These are phyloP conservation scores for Poa pratensis DNA, from an alignment of 176 grass and related monocot genomes.

Conservation along the genomic window DNA sequence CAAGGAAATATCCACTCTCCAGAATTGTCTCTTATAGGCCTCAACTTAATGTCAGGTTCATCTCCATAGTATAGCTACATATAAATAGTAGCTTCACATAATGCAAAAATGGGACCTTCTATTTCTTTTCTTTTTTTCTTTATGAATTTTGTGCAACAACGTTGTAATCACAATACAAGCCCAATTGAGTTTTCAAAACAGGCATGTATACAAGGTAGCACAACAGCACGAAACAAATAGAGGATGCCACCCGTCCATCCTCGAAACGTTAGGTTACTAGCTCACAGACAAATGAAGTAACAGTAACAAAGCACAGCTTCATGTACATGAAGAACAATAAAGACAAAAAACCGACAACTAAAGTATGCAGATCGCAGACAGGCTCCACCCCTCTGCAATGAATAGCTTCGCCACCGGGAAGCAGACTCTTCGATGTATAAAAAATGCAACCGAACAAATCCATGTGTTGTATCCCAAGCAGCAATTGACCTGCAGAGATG, in stretches of 20 bases:
- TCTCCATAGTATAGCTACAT: no score
- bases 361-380: slow-evolving; percentile 4
- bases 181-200: slow-evolving; percentile 38
- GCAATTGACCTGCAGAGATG: slow-evolving; percentile 44
- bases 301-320: slow-evolving; percentile 43
- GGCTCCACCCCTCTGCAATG: slow-evolving; percentile 41
- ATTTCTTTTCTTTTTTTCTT: no score
- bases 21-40: neutral
- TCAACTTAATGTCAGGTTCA: no score
- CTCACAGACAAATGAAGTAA: neutral
- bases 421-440: slow-evolving; percentile 45
- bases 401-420: slow-evolving; percentile 52
- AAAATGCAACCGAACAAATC: slow-evolving; percentile 44
- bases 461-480: slow-evolving; percentile 52
- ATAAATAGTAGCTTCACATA: no score
- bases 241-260: slow-evolving; percentile 39
- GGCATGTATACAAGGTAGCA: slow-evolving; percentile 1
- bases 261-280: slow-evolving; percentile 30
- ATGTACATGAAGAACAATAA: slow-evolving; percentile 24
- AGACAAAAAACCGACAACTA: slow-evolving; percentile 14
- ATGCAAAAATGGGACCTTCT: no score
- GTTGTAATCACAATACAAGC: slow-evolving; percentile 27
- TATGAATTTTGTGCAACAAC: no score
- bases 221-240: slow-evolving; percentile 4
- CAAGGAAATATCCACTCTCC: neutral